These are phyloP conservation scores for Gossypium mustelinum DNA, from an alignment of 345 rosid species.

Conservation along the genomic window DNA sequence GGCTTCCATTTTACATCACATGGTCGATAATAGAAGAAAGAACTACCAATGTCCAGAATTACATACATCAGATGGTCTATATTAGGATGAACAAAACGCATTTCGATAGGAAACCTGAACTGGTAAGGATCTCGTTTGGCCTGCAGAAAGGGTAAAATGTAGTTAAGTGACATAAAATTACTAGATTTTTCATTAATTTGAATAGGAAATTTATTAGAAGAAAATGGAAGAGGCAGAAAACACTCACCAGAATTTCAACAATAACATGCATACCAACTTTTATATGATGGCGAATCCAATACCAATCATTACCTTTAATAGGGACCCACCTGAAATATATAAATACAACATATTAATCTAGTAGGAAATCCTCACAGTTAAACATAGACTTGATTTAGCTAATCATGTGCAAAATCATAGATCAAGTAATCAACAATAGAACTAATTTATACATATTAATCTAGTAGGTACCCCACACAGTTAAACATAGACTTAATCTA, in stretches of 20 bases:
- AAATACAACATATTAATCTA: slow-evolving; percentile 8
- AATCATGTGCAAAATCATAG: too few species aligned
- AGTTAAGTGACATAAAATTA: slow-evolving; percentile 10
- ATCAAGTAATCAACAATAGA: too few species aligned
- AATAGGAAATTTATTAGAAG: neutral
- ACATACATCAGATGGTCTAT: slow-evolving; percentile 92
- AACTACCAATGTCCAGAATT: slow-evolving; percentile 4
- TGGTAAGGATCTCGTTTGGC: slow-evolving; percentile 93
- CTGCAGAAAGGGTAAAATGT: slow-evolving; percentile 35
- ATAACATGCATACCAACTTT: slow-evolving; percentile 89
- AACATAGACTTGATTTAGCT: neutral
- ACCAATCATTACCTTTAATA: slow-evolving; percentile 90
- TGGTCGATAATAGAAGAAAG: neutral
- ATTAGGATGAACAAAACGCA: slow-evolving; percentile 86
- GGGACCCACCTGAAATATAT: slow-evolving; percentile 79
- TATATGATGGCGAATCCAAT: slow-evolving; percentile 95
- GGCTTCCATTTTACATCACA: slow-evolving; percentile 8
- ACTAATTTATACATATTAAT: too few species aligned
- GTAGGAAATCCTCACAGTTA: neutral
- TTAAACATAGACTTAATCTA: too few species aligned
- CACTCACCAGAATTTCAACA: slow-evolving; percentile 83
- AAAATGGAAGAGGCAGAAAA: slow-evolving; percentile 12
- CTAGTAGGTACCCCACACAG: too few species aligned
- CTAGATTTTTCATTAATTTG: neutral
- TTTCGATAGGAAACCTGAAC: slow-evolving; percentile 86